phyloP scores from a whole-genome alignment of 371 early-diverging fungal species.

The Syncephalastrum contaminatum region DNA sequence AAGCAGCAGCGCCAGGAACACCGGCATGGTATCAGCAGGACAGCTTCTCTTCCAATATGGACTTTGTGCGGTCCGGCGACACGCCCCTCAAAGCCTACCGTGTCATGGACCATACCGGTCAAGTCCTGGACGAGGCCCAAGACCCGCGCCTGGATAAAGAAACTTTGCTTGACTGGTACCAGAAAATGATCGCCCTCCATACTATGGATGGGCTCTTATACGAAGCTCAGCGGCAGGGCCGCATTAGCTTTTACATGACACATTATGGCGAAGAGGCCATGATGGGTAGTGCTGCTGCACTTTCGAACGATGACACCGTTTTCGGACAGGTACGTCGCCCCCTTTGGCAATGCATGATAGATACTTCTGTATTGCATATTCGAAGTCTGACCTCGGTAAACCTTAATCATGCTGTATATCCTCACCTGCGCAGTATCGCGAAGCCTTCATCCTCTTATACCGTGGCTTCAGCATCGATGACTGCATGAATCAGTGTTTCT shows the following conservation, averaged over 20 bases:
- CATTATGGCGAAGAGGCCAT: conserved; percentile 97
- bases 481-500: conserved; percentile 96
- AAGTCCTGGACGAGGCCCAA: conserved; percentile 55
- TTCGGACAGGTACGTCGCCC: conserved; percentile 67
- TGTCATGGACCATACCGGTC: conserved; percentile 91
- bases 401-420: not conserved
- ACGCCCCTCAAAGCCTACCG: conserved; percentile 84
- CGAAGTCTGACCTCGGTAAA: too few relatives aligned
- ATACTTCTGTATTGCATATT: too few relatives aligned
- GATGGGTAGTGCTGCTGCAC: conserved; percentile 89
- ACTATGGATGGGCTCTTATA: conserved; percentile 93
- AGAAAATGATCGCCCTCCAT: conserved; percentile 87
- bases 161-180: conserved; percentile 76
- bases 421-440: conserved; percentile 70
- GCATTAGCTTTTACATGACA: conserved; percentile 98
- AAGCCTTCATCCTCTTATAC: conserved; percentile 90
- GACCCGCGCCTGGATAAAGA: conserved; percentile 77
- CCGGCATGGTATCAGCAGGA: conserved; percentile 11
- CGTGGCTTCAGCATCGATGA: conserved; percentile 93
- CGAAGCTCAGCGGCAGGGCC: conserved; percentile 98
- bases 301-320: conserved; percentile 85
- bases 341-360: not conserved
- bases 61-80: conserved; percentile 52
- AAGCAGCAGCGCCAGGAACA: too few relatives aligned
- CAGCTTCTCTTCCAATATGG: conserved; percentile 23